A percentile compares a stretch with the other conserved stretches of the same genome.
phyloP scores from a whole-genome alignment of 1,139 yeast species.

The Hemisphaericaspora xylofermentans region DNA sequence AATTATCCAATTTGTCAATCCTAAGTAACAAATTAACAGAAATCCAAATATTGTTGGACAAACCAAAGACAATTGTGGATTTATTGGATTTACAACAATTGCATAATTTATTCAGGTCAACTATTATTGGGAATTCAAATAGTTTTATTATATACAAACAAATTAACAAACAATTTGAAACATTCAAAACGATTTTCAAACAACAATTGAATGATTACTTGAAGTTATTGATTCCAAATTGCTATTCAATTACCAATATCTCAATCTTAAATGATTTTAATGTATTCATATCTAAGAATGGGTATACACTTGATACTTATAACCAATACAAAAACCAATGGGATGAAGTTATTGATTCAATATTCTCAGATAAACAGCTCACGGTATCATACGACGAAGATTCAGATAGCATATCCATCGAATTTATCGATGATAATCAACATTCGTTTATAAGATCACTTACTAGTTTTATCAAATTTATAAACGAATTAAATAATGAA shows the following conservation, averaged over 20 bases:
- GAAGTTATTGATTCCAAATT: constrained; percentile 22
- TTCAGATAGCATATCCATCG: constrained; percentile 8
- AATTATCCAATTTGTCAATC: constrained; percentile 25
- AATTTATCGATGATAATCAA: not conserved
- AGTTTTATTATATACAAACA: constrained; percentile 13
- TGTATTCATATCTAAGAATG: constrained; percentile 14
- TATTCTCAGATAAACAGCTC: constrained; percentile 14
- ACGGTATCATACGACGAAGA: constrained; percentile 13
- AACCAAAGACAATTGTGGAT: constrained; percentile 10
- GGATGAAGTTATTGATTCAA: constrained; percentile 14
- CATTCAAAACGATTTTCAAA: constrained; percentile 10
- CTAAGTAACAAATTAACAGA: constrained; percentile 23
- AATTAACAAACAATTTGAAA: constrained; percentile 10
- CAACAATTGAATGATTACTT: constrained; percentile 22
- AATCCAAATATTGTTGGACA: constrained; percentile 16
- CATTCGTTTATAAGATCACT: constrained; percentile 20
- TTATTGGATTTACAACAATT: constrained; percentile 17
- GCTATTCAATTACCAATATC: constrained; percentile 18
- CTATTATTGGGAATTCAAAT: constrained; percentile 1
- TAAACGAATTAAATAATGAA: constrained; percentile 25
- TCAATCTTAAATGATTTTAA: constrained; percentile 15
- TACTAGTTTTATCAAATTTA: constrained; percentile 28
- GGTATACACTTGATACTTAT: constrained; percentile 10
- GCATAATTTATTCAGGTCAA: constrained; percentile 11
- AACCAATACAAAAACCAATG: constrained; percentile 11